A percentile compares a stretch with the other conserved stretches of the same genome.
Evolutionary conservation across 495 filamentous ascomycete genomes (phyloP).

Genomic region (Aspergillus wentii): DNA sequence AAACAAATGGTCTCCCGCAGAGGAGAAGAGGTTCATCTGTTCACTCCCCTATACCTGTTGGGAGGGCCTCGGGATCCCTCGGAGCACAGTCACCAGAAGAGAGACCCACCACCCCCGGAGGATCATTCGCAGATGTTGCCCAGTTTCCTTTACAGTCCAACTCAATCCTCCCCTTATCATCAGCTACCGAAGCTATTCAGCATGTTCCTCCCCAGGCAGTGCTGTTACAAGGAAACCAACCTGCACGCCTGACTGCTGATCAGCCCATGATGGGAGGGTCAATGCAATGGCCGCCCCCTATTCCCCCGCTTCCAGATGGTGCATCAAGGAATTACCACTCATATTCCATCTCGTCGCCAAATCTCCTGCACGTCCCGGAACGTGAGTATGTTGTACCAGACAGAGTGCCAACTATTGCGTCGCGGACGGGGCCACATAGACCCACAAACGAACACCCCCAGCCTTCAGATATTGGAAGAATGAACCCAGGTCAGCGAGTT

Average conservation of each 20-base stretch:
- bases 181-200: no score
- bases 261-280: no score
- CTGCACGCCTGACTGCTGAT: no score
- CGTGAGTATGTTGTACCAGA: no score
- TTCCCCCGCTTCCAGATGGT: constrained; percentile 13
- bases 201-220: no score
- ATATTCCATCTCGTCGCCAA: constrained; percentile 37
- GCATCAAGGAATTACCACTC: constrained; percentile 21
- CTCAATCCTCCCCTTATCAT: no score
- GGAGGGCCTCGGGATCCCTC: no score
- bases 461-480: constrained; percentile 12
- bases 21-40: constrained; percentile 5
- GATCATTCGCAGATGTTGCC: no score
- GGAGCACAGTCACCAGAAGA: no score
- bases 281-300: constrained; percentile 9
- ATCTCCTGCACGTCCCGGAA: constrained; percentile 26
- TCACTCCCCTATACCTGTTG: neutral
- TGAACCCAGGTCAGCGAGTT: constrained; percentile 21
- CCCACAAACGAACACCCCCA: constrained; percentile 12
- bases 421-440: constrained; percentile 2
- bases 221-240: neutral
- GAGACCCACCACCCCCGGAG: no score
- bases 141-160: no score
- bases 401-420: no score
- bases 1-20: constrained; percentile 6